Conservation (phyloP, 768 basidiomycete species). For the Trametes cinnabarina region DNA sequence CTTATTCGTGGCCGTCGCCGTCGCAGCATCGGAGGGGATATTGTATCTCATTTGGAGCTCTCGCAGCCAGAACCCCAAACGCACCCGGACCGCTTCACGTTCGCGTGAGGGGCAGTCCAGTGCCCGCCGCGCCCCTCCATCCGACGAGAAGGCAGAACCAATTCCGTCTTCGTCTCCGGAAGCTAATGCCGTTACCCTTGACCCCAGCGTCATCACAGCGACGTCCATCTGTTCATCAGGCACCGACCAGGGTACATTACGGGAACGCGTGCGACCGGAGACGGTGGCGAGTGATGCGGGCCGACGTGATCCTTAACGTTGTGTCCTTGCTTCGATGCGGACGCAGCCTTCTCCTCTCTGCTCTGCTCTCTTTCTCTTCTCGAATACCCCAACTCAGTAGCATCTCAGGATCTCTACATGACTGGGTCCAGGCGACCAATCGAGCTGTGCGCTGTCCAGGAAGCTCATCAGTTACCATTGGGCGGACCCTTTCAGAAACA, state of each 20-base stretch:
- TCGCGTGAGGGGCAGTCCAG: no score
- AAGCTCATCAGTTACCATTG: no score
- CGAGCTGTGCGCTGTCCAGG: no score
- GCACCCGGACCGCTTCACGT: conserved; percentile 6
- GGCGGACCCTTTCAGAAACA: no score
- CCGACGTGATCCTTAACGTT: neutral
- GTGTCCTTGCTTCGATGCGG: no score
- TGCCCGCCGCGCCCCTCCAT: no score
- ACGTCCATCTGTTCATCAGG: neutral
- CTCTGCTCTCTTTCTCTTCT: neutral
- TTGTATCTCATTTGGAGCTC: conserved; percentile 76
- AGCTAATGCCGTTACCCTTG: neutral
- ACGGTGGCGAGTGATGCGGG: neutral
- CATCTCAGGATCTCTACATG: no score
- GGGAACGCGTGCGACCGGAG: neutral
- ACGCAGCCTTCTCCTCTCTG: neutral
- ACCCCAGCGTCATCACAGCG: neutral
- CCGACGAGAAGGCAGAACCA: no score
- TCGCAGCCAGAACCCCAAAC: conserved; percentile 40
- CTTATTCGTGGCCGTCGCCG: conserved; percentile 57
- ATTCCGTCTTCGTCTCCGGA: no score
- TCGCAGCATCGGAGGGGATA: conserved; percentile 66
- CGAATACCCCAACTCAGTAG: no score
- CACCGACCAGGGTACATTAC: neutral
- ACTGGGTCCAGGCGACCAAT: no score